Base-by-base conservation (phyloP, 257 asterid species). In the Jaltomata sinuosa region DNA sequence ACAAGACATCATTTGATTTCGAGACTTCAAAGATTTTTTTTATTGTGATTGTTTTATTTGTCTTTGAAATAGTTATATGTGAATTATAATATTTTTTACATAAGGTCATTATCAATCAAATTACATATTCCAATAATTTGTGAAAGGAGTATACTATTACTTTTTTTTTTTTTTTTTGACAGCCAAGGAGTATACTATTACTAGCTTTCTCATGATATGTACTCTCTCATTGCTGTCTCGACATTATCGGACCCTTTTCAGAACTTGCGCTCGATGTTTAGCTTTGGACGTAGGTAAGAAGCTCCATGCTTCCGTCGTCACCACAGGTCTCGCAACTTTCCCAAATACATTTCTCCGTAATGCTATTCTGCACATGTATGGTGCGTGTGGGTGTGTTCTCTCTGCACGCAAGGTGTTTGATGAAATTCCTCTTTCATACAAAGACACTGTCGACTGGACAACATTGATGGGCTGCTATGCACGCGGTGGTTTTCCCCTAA, bases 401-500 rank as follows among this genome's bases (percentile, higher is more conserved):
- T 87, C 83, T 0, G 98, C 97, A 5, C 92, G 92, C 81, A 89
- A 91, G 64, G 6, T 94, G 94, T 95, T 95, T 90, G 94, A 88
- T 84, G 89, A 89, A 89, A 94, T 95, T 89, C 94, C 94, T 36
- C 25, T 40, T 0, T 5, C 88, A 3, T 45, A 83, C 19, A 95
- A 93, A 81, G 97, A 94, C 82, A 84, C 94, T 5, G 92, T 88
- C 16, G 98, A 95, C 83, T 95, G 98, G 98, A 94, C 96, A 52
- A 78, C 91, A 36, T 87, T 94, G 49, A 91, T 93, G 93, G 93
- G 89, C 83, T 91, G 94, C 40, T 87, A 88, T 87, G 29, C 85
- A 83, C 92, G 82, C 25, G 54, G 40, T 25, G 92, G 93, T 15
- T 77, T 91, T 2, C 91, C 88, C 50, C 71, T 79, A 31, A 89